Base-by-base conservation (phyloP, 345 rosid genomes). In the Dovyalis caffra region DNA sequence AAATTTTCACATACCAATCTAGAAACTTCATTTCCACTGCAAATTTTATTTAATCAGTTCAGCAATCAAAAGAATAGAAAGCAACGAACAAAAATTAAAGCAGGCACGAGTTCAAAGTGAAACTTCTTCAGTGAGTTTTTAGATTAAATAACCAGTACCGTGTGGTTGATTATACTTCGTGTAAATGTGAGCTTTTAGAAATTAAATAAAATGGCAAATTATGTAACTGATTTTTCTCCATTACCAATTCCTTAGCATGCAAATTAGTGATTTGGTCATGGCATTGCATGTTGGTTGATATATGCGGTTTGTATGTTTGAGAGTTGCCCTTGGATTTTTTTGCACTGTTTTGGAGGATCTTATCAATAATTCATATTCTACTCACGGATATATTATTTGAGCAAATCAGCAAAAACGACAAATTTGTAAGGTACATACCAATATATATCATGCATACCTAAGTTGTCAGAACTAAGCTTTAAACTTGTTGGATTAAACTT, bases 1-100 rank as follows among this genome's bases (percentile, higher is more conserved):
- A 92, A 58, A 93, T 90, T 88, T 91, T 91, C 89, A 84, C 23
- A 64, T 95, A 90, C 99, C 97, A 95, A 83, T 89, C 95, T 70
- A 90, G 66, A 78, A 89, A 91, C 84, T 80, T 91, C 90, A 84
- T 76, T 40, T 66, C 51, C 61, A 56, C 61, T 56, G 61, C 25
- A 56, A 3, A 56, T 56, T 56, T 56, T 56, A 56, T 56, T 3
- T 56, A 3, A 23, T 8, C 28, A 56, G 61, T 56, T 56, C n/a
- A 56, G 61, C 26, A 56, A 28, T 56, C 47, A 56, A 3, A 3
- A 23, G 10, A 56, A 8, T 8, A 56, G 11, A 51, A 56, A 56
- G 12, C 5, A 56, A 8, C 3, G n/a, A 56, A 56, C 11, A 56
- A 56, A 56, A 23, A 8, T 56, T 9, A 56, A 56, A n/a, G 15